phyloP scores from a whole-genome alignment of 805 yeast genomes.

The Teunomyces lycoperdinae region DNA sequence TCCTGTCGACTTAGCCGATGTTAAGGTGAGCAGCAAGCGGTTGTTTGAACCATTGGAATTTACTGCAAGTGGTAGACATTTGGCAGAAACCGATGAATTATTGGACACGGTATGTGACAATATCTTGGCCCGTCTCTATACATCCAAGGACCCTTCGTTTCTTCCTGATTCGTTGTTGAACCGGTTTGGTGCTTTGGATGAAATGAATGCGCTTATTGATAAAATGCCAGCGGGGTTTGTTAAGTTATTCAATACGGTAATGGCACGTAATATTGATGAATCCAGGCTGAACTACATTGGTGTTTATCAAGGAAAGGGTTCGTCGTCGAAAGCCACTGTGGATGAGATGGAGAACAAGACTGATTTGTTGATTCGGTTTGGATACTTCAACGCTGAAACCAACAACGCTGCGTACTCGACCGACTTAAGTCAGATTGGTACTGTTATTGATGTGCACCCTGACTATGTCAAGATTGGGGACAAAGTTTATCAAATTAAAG shows the following conservation, averaged over 20 bases:
- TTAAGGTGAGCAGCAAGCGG: conserved; percentile 19
- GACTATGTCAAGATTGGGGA: conserved; percentile 40
- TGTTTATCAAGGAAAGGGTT: conserved; percentile 62
- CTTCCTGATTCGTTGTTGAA: conserved; percentile 70
- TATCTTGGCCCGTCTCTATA: conserved; percentile 51
- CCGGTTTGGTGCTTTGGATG: conserved; percentile 49
- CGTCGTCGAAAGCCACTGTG: conserved; percentile 24
- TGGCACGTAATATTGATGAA: conserved; percentile 78
- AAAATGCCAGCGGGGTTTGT: conserved; percentile 18
- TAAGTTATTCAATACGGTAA: conserved; percentile 54
- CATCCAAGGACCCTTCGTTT: conserved; percentile 58
- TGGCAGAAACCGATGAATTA: conserved; percentile 2
- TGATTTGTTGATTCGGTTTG: conserved; percentile 71
- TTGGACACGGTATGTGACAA: conserved; percentile 21
- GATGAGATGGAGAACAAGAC: conserved; percentile 39
- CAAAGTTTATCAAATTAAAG: conserved; percentile 19
- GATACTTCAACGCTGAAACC: conserved; percentile 48
- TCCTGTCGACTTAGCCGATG: conserved; percentile 66
- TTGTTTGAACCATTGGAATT: conserved; percentile 13
- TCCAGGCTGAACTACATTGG: conserved; percentile 63
- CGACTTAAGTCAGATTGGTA: conserved; percentile 20
- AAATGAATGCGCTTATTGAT: conserved; percentile 43
- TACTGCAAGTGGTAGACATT: neutral
- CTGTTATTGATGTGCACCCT: conserved; percentile 38
- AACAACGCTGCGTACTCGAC: conserved; percentile 25